These are phyloP conservation scores for Luvunga scandens DNA, from an alignment of 345 rosid species.

Conservation along the genomic window DNA sequence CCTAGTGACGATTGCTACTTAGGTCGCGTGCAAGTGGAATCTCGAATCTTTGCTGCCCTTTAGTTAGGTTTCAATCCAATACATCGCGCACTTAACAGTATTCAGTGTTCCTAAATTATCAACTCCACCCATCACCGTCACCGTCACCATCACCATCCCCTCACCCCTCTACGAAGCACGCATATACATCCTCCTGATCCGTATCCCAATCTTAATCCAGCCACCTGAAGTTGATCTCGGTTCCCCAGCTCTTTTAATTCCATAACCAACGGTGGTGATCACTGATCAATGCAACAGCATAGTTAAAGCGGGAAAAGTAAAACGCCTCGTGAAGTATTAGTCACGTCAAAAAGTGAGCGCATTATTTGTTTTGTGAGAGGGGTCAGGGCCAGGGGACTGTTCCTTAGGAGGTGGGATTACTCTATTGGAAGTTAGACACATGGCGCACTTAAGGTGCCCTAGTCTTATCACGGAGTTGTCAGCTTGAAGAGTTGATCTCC, in stretches of 20 bases:
- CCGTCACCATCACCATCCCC: background rate
- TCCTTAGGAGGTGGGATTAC: background rate
- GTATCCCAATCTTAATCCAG: background rate
- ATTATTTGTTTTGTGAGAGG: background rate
- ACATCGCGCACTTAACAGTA: background rate
- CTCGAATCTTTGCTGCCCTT: background rate
- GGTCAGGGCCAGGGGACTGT: background rate
- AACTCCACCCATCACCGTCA: background rate
- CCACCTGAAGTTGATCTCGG: background rate
- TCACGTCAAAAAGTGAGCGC: constrained; percentile 11
- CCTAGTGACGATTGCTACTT: background rate
- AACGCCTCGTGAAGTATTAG: constrained; percentile 24
- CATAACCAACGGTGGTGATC: background rate
- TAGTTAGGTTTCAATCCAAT: background rate
- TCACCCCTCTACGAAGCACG: no score
- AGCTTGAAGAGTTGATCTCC: constrained; percentile 13
- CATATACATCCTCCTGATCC: background rate
- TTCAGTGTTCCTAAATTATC: background rate
- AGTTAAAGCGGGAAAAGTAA: background rate
- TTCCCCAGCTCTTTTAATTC: background rate
- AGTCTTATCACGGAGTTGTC: constrained; percentile 11
- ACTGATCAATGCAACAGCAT: background rate
- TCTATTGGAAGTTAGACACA: constrained; percentile 20
- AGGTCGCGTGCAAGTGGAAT: background rate
- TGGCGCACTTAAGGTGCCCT: constrained; percentile 19